Percentiles rank a stretch among this genome's conserved stretches.
These are phyloP conservation scores for Spiraea crenata DNA, from an alignment of 331 rosid genomes.

Conservation along the genomic window DNA sequence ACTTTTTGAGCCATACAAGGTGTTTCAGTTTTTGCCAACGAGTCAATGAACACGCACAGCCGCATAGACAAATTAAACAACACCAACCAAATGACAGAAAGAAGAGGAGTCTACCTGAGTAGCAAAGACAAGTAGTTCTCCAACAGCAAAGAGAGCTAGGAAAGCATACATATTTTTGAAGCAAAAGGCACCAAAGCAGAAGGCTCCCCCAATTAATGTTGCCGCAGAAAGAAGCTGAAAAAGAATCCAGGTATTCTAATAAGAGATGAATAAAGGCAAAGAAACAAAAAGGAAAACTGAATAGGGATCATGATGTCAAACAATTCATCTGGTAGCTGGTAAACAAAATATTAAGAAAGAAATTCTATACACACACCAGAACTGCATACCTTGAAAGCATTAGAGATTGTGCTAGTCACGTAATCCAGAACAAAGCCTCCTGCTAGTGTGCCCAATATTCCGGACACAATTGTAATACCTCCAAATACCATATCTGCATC, in stretches of 20 bases:
- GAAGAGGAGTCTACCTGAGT: slow-evolving; percentile 56
- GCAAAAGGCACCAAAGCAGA: slow-evolving; percentile 69
- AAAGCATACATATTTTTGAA: slow-evolving; percentile 73
- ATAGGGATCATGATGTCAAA: background rate
- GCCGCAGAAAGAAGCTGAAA: slow-evolving; percentile 73
- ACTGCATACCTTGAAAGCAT: slow-evolving; percentile 81
- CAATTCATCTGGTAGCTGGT: background rate
- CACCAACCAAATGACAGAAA: slow-evolving; percentile 6
- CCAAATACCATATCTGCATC: slow-evolving; percentile 82
- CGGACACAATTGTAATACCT: slow-evolving; percentile 69
- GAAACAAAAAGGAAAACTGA: background rate
- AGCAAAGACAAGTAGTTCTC: slow-evolving; percentile 77
- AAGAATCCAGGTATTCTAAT: slow-evolving; percentile 5
- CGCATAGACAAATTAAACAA: background rate
- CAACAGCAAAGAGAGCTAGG: slow-evolving; percentile 60
- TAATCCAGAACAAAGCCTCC: slow-evolving; percentile 72
- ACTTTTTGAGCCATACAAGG: background rate
- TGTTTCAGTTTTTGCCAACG: background rate
- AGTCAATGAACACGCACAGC: background rate
- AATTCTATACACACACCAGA: slow-evolving; percentile 7
- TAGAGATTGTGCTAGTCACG: slow-evolving; percentile 57
- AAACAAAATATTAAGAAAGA: slow-evolving; percentile 2
- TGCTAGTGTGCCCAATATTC: slow-evolving; percentile 70
- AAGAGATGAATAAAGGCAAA: slow-evolving; percentile 2
- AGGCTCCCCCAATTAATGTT: slow-evolving; percentile 64